phyloP scores from a whole-genome alignment of 495 filamentous ascomycete genomes.

The Xylaria castorea region DNA sequence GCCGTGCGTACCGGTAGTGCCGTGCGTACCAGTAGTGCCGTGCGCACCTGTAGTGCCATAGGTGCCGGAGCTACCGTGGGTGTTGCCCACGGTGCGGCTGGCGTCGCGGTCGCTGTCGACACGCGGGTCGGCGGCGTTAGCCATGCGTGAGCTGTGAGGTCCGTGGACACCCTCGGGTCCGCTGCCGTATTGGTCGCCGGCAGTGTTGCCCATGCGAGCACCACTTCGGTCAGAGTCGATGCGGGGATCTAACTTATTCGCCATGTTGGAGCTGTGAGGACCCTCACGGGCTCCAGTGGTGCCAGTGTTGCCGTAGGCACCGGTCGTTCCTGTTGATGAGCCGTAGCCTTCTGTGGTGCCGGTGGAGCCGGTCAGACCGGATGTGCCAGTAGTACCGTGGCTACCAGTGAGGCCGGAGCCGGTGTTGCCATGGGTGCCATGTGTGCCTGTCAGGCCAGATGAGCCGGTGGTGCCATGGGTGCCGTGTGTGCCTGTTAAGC shows the following conservation, averaged over 20 bases:
- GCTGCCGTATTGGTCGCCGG: conserved; percentile 38
- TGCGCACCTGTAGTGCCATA: neutral
- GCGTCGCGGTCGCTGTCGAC: conserved; percentile 53
- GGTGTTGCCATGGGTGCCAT: conserved; percentile 37
- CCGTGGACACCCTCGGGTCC: conserved; percentile 51
- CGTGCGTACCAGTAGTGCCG: conserved; percentile 20
- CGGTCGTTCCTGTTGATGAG: conserved; percentile 20
- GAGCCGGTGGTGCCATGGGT: conserved; percentile 28
- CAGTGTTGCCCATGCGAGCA: conserved; percentile 36
- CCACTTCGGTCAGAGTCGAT: conserved; percentile 56
- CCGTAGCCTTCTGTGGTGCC: conserved; percentile 33
- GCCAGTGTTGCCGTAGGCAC: neutral
- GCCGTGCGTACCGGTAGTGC: conserved; percentile 17
- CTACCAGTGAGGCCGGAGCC: conserved; percentile 18
- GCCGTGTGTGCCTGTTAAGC: conserved; percentile 22
- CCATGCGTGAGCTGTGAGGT: conserved; percentile 50
- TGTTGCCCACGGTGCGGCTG: conserved; percentile 40
- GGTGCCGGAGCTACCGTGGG: conserved; percentile 33
- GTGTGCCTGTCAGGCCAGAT: conserved; percentile 29
- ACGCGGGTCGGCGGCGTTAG: conserved; percentile 56
- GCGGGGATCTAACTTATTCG: conserved; percentile 62
- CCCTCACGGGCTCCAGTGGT: conserved; percentile 38
- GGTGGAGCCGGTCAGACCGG: conserved; percentile 25
- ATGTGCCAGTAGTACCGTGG: conserved; percentile 28
- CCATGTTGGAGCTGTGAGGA: conserved; percentile 58